Percentiles rank a stretch among this genome's conserved stretches.
Conservation (phyloP, 1,284 basidiomycete genomes). For the Athelia psychrophila region DNA sequence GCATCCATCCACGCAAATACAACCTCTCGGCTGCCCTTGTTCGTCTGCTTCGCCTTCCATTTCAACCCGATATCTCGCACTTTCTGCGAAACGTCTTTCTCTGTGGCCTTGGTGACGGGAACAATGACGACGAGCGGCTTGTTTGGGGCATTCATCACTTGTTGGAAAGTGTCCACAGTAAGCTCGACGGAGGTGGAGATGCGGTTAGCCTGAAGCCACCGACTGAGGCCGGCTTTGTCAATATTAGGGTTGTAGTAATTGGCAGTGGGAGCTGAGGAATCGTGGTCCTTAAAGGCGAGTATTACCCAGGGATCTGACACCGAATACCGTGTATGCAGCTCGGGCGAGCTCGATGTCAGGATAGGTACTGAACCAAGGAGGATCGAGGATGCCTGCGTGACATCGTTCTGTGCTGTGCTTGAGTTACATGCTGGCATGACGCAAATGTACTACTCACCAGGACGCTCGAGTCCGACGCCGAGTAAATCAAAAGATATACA, state of each 20-base stretch:
- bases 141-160: conserved; percentile 77
- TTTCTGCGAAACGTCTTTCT: conserved; percentile 40
- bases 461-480: conserved; percentile 35
- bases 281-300: conserved; percentile 75
- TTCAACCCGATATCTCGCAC: conserved; percentile 56
- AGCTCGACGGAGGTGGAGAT: conserved; percentile 73
- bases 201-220: conserved; percentile 66
- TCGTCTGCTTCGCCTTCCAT: conserved; percentile 55
- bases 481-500: conserved; percentile 74
- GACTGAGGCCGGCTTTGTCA: conserved; percentile 25
- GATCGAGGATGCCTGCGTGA: conserved; percentile 31
- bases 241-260: conserved; percentile 32
- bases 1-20: conserved; percentile 87
- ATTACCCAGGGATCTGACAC: conserved; percentile 57
- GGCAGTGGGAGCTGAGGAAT: conserved; percentile 38
- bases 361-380: neutral
- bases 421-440: neutral
- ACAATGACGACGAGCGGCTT: conserved; percentile 77
- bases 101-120: conserved; percentile 38
- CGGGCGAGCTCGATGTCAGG: conserved; percentile 38
- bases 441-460: conserved; percentile 34
- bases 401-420: conserved; percentile 33
- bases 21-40: conserved; percentile 52
- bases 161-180: conserved; percentile 71
- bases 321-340: conserved; percentile 50